Evolutionary conservation across 192 early-diverging fungal genomes (phyloP).

Genomic region (Dimargaris cristalligena): DNA sequence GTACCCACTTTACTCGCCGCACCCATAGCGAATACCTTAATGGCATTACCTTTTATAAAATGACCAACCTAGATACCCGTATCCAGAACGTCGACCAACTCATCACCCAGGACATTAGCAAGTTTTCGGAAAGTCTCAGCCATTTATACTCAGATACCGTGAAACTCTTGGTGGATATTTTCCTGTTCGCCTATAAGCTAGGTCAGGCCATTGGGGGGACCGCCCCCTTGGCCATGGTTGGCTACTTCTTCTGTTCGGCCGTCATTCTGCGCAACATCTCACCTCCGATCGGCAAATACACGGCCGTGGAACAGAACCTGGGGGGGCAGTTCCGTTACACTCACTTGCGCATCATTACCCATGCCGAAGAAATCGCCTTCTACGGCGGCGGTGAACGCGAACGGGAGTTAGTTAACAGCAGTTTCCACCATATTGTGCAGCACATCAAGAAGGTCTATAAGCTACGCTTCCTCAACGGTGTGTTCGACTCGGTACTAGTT

Average conservation of each 20-base stretch:
- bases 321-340: constrained; percentile 91
- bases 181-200: constrained; percentile 85
- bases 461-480: constrained; percentile 73
- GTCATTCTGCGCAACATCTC: constrained; percentile 64
- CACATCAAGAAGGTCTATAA: constrained; percentile 79
- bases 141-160: constrained; percentile 87
- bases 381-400: constrained; percentile 74
- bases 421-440: constrained; percentile 60
- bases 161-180: constrained; percentile 85
- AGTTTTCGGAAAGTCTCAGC: constrained; percentile 74
- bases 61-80: constrained; percentile 84
- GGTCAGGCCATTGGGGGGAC: constrained; percentile 70
- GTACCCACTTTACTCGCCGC: constrained; percentile 73
- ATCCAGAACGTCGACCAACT: constrained; percentile 81
- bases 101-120: constrained; percentile 77
- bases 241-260: constrained; percentile 63
- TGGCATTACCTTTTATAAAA: constrained; percentile 87
- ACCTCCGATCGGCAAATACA: constrained; percentile 92
- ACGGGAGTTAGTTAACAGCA: constrained; percentile 57
- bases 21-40: constrained; percentile 71
- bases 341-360: constrained; percentile 84
- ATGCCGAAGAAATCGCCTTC: constrained; percentile 92
- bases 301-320: constrained; percentile 76
- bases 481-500: constrained; percentile 96
- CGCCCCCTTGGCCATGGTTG: constrained; percentile 62